Percentiles rank a stretch among this genome's conserved stretches.
These are phyloP conservation scores for Diaporthe vaccinii DNA, from an alignment of 2,329 filamentous ascomycete species.

Conservation along the genomic window DNA sequence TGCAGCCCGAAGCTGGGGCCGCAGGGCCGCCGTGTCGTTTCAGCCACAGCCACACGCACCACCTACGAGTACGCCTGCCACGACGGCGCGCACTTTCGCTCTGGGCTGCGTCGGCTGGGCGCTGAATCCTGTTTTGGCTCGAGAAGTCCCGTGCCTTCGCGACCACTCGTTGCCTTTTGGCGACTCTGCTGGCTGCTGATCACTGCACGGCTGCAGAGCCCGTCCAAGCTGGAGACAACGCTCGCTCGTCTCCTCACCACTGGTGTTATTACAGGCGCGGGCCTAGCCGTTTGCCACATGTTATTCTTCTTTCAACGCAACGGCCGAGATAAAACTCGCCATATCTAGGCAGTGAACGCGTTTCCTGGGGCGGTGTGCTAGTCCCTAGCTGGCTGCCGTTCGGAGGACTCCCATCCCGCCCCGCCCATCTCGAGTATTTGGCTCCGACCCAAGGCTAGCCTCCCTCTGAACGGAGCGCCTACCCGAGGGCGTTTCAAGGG, in stretches of 20 bases:
- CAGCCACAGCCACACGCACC: slow-evolving; percentile 31
- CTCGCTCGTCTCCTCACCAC: background rate
- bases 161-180: slow-evolving; percentile 19
- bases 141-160: background rate
- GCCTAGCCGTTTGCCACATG: slow-evolving; percentile 18
- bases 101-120: background rate
- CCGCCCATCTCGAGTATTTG: background rate
- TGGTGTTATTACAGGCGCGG: background rate
- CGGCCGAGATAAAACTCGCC: slow-evolving; percentile 1
- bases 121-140: slow-evolving; percentile 24
- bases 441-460: background rate
- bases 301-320: background rate
- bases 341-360: background rate
- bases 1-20: slow-evolving; percentile 23
- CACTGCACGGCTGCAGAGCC: slow-evolving; percentile 6
- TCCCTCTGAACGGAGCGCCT: background rate
- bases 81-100: slow-evolving; percentile 1
- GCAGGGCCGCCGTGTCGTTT: slow-evolving; percentile 15
- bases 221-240: slow-evolving; percentile 8
- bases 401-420: slow-evolving; percentile 7
- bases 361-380: background rate
- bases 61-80: slow-evolving; percentile 7
- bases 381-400: slow-evolving; percentile 5
- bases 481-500: background rate
- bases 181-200: slow-evolving; percentile 15